Base-by-base conservation (phyloP, 352 stramenopile species). In the Phytophthora lateralis region DNA sequence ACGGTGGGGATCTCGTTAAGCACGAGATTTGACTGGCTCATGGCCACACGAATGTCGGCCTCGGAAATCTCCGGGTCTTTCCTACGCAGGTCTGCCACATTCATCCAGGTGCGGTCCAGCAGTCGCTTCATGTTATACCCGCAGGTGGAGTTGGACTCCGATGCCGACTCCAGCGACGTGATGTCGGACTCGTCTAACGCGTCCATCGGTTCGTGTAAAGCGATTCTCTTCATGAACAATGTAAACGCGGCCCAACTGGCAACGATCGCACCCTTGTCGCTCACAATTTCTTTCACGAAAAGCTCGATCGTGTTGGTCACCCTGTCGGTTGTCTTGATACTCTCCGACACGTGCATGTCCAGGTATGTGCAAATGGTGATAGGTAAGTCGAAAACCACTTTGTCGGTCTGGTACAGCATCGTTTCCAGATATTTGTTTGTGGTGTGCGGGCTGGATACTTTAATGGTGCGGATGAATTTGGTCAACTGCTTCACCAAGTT, bases 1-100 rank as follows among this genome's bases (percentile, higher is more conserved):
- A 70, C 59, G 0, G 55, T 66, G 6, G 78, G 75, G 32, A 83
- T 71, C 9, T 85, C 75, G 18, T 71, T 68, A 9, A 82, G 52
- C 7, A 82, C 66, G 5, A 83, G 44, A 17, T 75, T 54, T 21
- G 73, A 78, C 41, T 66, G 42, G 20, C 66, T 71, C 47, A 63
- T 49, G 14, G 37, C 58, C 29, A 69, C 52, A 7, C 52, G 66
- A 20, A 65, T 66, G 4, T 65, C 53, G 11, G n/a, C 48, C 17
- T 69, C 64, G 1, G 55, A 64, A 11, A 72, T 68, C 0, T 47
- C 37, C 3, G 58, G 59, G 29, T 55, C 49, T 12, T 59, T 20
- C 27, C 30, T 59, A 14, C 52, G 57, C 14, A 67, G 32, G 14
- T 47, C 53, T 38, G 44, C 51, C 11, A 71, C 65, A 4, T 30